Base-by-base conservation (phyloP, 2,329 filamentous ascomycete species). In the Talaromyces sp. region DNA sequence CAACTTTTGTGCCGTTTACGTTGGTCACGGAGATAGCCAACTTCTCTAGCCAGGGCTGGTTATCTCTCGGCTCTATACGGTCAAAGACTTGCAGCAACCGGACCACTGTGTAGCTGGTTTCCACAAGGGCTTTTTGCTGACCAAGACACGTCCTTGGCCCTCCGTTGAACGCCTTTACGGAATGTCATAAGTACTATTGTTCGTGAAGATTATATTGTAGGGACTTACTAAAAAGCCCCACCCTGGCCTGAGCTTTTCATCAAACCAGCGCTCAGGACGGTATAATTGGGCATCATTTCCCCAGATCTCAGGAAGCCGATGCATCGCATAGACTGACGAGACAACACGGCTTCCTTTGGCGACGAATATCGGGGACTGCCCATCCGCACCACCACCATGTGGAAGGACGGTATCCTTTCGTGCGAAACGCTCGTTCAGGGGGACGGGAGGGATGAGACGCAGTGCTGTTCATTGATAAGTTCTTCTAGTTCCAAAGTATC, bases 271-370 rank as follows among this genome's bases (percentile, higher is more conserved):
- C 65, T 85, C 83, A 0, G 83, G 83, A 5, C 77, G 77, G 65
- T 83, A 85, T 5, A 70, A 65, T 0, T 81, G 75, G 1, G 81
- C 80, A 45, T 84, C 82, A 0, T 71, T 61, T 1, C 81, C 82
- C 72, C 77, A 84, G 65, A 80, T 72, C 43, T 84, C 82, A 49
- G 73, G 75, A 17, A 89, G 86, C 1, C 91, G 87, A 73, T 95
- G 91, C 89, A 94, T 90, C 6, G 86, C 77, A 61, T 91, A 84
- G 0, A 89, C 83, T 53, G 83, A 88, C 81, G 92, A 95, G 51
- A 78, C 82, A 67, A 95, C 80, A 5, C 84, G 76, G 1, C 87
- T 87, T 71, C 89, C 86, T 75, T 91, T 89, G 65, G 85, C 84
- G 5, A 92, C 77, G 64, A 87, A 86, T 2, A 94, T 73, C 0